phyloP scores from a whole-genome alignment of 306 rosid species.

The Quillaja saponaria region DNA sequence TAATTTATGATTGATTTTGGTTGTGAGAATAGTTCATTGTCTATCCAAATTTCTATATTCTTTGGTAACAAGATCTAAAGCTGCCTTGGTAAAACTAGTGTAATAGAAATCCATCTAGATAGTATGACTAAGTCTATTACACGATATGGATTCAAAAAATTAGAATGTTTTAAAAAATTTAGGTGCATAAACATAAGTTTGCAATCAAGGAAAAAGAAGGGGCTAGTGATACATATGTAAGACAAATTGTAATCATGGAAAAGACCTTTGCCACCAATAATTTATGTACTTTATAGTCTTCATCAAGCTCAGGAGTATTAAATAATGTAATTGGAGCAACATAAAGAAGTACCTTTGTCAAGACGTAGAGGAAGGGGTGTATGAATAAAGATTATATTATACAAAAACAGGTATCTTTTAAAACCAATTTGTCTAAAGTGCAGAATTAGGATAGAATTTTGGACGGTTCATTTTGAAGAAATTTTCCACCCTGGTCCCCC shows the following conservation, averaged over 20 bases:
- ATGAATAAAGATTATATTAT: constrained; percentile 18
- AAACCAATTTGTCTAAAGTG: constrained; percentile 49
- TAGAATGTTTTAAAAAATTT: not conserved
- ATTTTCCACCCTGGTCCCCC: constrained; percentile 29
- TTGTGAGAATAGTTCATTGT: too few relatives aligned
- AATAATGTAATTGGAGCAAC: constrained; percentile 38
- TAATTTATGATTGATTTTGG: too few relatives aligned
- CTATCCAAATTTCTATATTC: too few relatives aligned
- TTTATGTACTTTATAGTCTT: constrained; percentile 4
- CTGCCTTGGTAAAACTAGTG: too few relatives aligned
- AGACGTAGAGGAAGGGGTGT: constrained; percentile 23
- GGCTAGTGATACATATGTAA: constrained; percentile 5
- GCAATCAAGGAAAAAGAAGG: not conserved
- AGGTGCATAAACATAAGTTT: constrained; percentile 5
- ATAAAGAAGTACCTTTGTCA: constrained; percentile 46
- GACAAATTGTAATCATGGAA: not conserved
- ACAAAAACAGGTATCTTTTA: constrained; percentile 12
- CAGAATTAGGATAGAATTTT: constrained; percentile 33
- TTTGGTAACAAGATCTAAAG: too few relatives aligned
- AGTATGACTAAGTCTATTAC: not conserved
- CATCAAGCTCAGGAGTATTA: constrained; percentile 30
- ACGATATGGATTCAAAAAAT: not conserved
- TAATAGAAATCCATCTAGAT: too few relatives aligned
- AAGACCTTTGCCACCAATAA: constrained; percentile 18
- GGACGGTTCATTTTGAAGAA: constrained; percentile 29